Base-by-base conservation (phyloP, 495 filamentous ascomycete genomes). In the Alectoria sarmentosa region DNA sequence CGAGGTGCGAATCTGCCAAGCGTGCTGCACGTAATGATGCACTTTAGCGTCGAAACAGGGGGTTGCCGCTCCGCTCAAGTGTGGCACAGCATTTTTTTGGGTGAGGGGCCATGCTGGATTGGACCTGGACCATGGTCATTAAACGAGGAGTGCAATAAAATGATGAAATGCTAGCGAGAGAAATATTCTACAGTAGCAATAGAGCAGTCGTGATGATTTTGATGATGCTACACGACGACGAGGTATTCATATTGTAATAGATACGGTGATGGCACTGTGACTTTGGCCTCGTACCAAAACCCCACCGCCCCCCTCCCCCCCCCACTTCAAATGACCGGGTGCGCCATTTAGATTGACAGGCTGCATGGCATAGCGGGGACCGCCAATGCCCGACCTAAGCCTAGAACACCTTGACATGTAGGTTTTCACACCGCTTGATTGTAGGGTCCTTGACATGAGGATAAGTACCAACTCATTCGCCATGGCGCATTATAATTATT, bases 1-100 rank as follows among this genome's bases (percentile, higher is more conserved):
- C 44, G 42, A 49, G 23, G 9, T 26, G 30, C 54, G 62, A 56
- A 49, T 52, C 62, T 64, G 62, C 32, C 55, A 57, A 58, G 62
- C 62, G 28, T 60, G 41, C 55, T 58, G 56, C 55, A 64, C 55
- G 32, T 46, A 38, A 64, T 64, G 62, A 64, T 30, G 62, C 62
- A 39, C 42, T 54, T 41, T 64, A 64, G 62, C 42, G 62, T 38
- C 30, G 37, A 57, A 32, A 46, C 61, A 63, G 49, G 61, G 61
- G 28, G 23, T 19, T 48, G 21, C 30, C 41, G 52, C 61, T 63
- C 30, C 41, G 52, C 61, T 63, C 26, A 37, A 57, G 48, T 49
- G 61, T 56, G 61, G 61, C 61, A 54, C 28, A 54, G 61, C 13
- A 61, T 49, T 23, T 48, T 11, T 61, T n/a, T n/a, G n/a, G n/a